Percentiles rank a stretch among this genome's conserved stretches.
Evolutionary conservation across 306 rosid genomes (phyloP).

Genomic region (Vigna reflexopilosa): DNA sequence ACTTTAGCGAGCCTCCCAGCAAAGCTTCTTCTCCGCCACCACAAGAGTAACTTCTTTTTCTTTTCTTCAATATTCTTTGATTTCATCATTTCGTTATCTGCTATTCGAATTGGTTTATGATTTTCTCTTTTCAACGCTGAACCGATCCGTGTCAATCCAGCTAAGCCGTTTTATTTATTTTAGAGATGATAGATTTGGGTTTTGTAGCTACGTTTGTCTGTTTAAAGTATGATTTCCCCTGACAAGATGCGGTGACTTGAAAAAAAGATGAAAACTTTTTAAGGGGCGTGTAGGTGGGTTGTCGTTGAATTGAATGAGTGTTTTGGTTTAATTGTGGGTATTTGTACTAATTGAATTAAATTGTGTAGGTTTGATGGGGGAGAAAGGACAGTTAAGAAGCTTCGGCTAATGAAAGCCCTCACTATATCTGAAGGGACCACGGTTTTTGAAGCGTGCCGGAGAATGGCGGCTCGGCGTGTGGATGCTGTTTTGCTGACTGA

Average conservation of each 20-base stretch:
- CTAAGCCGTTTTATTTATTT: background rate
- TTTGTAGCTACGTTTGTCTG: background rate
- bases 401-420: conserved; percentile 81
- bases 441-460: conserved; percentile 88
- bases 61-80: background rate
- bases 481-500: conserved; percentile 87
- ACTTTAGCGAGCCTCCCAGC: conserved; percentile 54
- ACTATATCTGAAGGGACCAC: conserved; percentile 91
- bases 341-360: conserved; percentile 2
- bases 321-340: conserved; percentile 10
- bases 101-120: background rate
- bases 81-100: background rate
- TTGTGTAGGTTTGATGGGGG: conserved; percentile 62
- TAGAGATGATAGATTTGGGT: background rate
- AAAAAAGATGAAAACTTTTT: background rate
- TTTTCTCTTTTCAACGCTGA: background rate
- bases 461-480: conserved; percentile 96
- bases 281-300: conserved; percentile 11
- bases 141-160: conserved; percentile 15
- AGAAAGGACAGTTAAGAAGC: conserved; percentile 95
- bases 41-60: conserved; percentile 45
- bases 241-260: background rate
- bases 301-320: background rate
- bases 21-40: conserved; percentile 76
- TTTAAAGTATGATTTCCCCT: background rate